Conservation (phyloP, 148 eudicot species). For the Talinum fruticosum region DNA sequence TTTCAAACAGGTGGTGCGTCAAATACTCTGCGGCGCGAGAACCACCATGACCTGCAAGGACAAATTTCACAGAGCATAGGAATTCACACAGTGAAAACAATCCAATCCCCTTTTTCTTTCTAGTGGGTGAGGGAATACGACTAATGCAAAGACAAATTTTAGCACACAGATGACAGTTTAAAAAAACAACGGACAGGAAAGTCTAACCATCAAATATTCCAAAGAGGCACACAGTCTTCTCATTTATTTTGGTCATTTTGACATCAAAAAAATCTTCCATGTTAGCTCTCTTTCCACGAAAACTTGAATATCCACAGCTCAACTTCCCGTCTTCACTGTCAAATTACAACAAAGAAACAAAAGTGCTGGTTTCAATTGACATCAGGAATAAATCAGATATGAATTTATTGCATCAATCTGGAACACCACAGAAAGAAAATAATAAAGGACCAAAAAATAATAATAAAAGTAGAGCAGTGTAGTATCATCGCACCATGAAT, state of each 20-base stretch:
- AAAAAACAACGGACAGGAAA: background rate
- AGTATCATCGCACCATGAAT: background rate
- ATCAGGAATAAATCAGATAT: background rate
- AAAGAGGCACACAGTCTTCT: conserved; percentile 70
- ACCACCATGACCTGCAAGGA: conserved; percentile 88
- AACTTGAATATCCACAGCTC: conserved; percentile 89
- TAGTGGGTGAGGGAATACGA: too few relatives aligned
- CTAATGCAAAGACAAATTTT: too few relatives aligned
- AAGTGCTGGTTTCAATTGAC: background rate
- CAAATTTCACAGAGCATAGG: too few relatives aligned
- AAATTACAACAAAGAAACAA: conserved; percentile 27
- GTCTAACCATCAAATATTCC: conserved; percentile 95
- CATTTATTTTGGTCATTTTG: conserved; percentile 67
- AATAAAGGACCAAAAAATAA: too few relatives aligned
- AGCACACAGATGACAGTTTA: too few relatives aligned
- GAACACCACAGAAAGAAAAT: background rate
- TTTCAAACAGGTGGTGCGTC: conserved; percentile 81
- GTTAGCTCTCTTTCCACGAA: conserved; percentile 91
- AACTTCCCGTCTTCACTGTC: conserved; percentile 88
- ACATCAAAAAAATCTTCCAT: conserved; percentile 98
- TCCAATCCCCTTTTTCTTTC: too few relatives aligned
- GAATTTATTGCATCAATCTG: background rate
- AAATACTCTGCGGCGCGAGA: conserved; percentile 89
- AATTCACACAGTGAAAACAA: too few relatives aligned
- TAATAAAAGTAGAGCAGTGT: too few relatives aligned